phyloP scores from a whole-genome alignment of 1,284 basidiomycete genomes.

The Blastosporella zonata region DNA sequence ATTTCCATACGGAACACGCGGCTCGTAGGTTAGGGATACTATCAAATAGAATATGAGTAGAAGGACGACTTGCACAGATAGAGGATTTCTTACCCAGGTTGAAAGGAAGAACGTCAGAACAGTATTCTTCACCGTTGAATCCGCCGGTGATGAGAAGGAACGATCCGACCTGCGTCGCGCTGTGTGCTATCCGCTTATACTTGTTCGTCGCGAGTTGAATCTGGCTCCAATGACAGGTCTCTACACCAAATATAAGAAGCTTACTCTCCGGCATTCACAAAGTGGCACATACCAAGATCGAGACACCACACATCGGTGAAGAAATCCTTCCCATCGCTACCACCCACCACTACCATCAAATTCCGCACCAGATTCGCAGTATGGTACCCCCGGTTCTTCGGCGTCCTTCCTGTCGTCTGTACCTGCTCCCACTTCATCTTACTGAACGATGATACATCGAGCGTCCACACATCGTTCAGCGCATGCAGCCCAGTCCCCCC shows the following conservation, averaged over 20 bases:
- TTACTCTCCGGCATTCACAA: neutral
- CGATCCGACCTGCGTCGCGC: constrained; percentile 89
- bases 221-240: constrained; percentile 69
- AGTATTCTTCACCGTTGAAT: constrained; percentile 80
- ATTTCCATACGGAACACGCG: constrained; percentile 48
- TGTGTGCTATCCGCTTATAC: constrained; percentile 81
- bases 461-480: constrained; percentile 86
- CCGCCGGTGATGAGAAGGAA: constrained; percentile 90
- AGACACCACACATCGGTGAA: constrained; percentile 89
- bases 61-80: constrained; percentile 3
- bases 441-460: constrained; percentile 61
- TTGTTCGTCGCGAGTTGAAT: constrained; percentile 49
- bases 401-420: constrained; percentile 50
- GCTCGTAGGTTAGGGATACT: constrained; percentile 36
- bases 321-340: constrained; percentile 75
- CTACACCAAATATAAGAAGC: constrained; percentile 36
- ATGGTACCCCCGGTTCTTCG: constrained; percentile 82
- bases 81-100: constrained; percentile 66
- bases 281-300: constrained; percentile 63
- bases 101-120: constrained; percentile 78
- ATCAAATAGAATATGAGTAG: neutral
- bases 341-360: constrained; percentile 81
- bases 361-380: constrained; percentile 85
- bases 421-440: constrained; percentile 64
- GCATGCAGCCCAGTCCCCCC: constrained; percentile 89